These are phyloP conservation scores for Lachancea thermotolerans DNA, from an alignment of 805 yeast genomes.

Conservation along the genomic window DNA sequence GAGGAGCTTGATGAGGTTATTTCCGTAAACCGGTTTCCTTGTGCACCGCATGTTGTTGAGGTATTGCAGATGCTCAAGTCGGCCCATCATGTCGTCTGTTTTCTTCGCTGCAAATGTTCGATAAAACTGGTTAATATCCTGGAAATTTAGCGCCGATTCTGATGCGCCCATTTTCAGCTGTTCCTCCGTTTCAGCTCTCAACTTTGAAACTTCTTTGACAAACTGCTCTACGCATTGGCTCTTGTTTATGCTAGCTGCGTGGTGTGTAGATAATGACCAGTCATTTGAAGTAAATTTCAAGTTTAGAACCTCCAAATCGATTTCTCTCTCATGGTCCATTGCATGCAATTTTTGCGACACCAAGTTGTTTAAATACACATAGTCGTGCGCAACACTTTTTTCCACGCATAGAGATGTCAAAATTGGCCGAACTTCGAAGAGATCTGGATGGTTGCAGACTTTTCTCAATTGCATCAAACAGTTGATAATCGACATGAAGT, in stretches of 20 bases:
- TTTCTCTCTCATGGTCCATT: slow-evolving; percentile 22
- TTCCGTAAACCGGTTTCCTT: slow-evolving; percentile 62
- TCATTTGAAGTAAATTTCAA: slow-evolving; percentile 47
- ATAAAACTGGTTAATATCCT: slow-evolving; percentile 52
- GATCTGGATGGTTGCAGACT: slow-evolving; percentile 71
- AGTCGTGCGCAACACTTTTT: slow-evolving; percentile 51
- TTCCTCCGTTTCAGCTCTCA: slow-evolving; percentile 29
- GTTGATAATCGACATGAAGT: slow-evolving; percentile 88
- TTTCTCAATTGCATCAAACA: slow-evolving; percentile 97
- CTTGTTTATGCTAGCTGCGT: slow-evolving; percentile 36
- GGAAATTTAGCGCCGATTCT: slow-evolving; percentile 20
- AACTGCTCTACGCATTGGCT: slow-evolving; percentile 45
- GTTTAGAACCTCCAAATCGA: slow-evolving; percentile 55
- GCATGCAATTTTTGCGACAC: slow-evolving; percentile 25
- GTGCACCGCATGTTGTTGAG: slow-evolving; percentile 61
- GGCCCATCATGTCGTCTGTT: slow-evolving; percentile 45
- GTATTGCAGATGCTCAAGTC: slow-evolving; percentile 50
- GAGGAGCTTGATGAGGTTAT: slow-evolving; percentile 43
- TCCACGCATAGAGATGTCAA: slow-evolving; percentile 81
- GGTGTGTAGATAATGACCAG: slow-evolving; percentile 37
- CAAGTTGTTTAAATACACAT: slow-evolving; percentile 35
- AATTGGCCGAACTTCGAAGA: slow-evolving; percentile 93
- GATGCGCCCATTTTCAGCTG: slow-evolving; percentile 9
- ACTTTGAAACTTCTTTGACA: slow-evolving; percentile 36
- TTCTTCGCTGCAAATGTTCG: slow-evolving; percentile 47